Evolutionary conservation across 2,329 filamentous ascomycete genomes (phyloP), one percentile per base, ranked within the genome.

Genomic region (Aphanocladium album): DNA sequence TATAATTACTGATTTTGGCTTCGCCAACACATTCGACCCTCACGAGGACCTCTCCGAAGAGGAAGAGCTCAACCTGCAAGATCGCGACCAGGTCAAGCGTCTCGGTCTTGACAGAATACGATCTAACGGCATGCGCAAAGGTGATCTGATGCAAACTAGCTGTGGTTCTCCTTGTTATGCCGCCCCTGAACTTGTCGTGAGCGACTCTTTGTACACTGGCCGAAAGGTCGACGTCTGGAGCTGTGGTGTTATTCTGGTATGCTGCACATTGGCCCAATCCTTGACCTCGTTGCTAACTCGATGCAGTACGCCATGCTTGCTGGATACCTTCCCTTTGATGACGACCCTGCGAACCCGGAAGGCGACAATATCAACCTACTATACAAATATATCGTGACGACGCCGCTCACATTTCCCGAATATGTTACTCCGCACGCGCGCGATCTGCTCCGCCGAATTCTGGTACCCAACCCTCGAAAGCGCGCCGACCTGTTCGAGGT

Each of bases 161-260:
- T 99, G 95, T 73, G 95, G 95, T 65, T 98, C 93, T 74, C 95
- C 95, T 8, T 99, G 95, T 72, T 99, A 99, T 74, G 95, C 95
- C 53, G 95, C 95, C 16, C 95, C 95, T 5, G 95, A 99, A 77
- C 81, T 99, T 58, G 95, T 99, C 16, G 95, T 99, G 63, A 98
- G 92, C 73, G 95, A 99, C 75, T 96, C 93, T 17, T 79, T 99
- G 8, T 99, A 99, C 76, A 99, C 95, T 2, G 95, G 95, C 51
- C 87, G 93, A 57, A 99, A 99, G 76, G 95, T 99, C 27, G 95
- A 99, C 72, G 95, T 99, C 39, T 99, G 95, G 95, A 98, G 95
- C 75, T 99, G 95, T 73, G 95, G 95, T 76, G 95, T 99, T 43
- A 99, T 99, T 70, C 75, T 99, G 83, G 93, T 97, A 83, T 77